Percentiles rank a stretch among this genome's conserved stretches.
Conservation (phyloP, 306 rosid species). For the Betula pendula region DNA sequence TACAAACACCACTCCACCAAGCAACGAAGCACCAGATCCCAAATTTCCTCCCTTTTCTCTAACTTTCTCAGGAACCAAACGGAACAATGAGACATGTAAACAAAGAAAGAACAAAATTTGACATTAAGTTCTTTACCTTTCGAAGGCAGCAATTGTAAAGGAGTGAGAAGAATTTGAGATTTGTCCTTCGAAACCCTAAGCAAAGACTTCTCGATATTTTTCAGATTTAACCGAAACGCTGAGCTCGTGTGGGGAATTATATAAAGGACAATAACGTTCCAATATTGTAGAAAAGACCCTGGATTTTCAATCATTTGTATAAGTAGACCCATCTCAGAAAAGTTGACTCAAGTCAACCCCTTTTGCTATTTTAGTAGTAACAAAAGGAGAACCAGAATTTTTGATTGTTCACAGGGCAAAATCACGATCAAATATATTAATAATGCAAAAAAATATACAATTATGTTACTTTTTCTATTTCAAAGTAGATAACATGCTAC, state of each 20-base stretch:
- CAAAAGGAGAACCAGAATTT: too few relatives aligned
- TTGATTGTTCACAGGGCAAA: too few relatives aligned
- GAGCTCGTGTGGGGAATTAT: background rate
- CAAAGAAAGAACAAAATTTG: background rate
- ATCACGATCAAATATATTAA: too few relatives aligned
- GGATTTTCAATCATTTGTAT: slow-evolving; percentile 8
- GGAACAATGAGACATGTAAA: background rate
- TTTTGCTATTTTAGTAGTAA: background rate
- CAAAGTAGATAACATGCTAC: too few relatives aligned
- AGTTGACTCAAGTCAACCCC: background rate
- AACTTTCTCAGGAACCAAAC: slow-evolving; percentile 10
- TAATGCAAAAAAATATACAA: too few relatives aligned
- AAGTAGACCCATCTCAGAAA: too few relatives aligned
- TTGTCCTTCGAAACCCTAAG: slow-evolving; percentile 48
- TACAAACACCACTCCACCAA: background rate
- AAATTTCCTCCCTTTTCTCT: slow-evolving; percentile 16
- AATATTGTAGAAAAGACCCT: slow-evolving; percentile 18
- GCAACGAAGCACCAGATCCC: slow-evolving; percentile 18
- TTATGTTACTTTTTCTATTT: too few relatives aligned
- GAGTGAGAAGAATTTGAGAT: background rate
- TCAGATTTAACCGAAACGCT: slow-evolving; percentile 29
- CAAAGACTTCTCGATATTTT: slow-evolving; percentile 21
- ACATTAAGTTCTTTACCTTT: slow-evolving; percentile 34
- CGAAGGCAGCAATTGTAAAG: background rate
- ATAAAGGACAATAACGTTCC: slow-evolving; percentile 5